phyloP scores from a whole-genome alignment of 306 rosid genomes.

The Rosa chinensis region DNA sequence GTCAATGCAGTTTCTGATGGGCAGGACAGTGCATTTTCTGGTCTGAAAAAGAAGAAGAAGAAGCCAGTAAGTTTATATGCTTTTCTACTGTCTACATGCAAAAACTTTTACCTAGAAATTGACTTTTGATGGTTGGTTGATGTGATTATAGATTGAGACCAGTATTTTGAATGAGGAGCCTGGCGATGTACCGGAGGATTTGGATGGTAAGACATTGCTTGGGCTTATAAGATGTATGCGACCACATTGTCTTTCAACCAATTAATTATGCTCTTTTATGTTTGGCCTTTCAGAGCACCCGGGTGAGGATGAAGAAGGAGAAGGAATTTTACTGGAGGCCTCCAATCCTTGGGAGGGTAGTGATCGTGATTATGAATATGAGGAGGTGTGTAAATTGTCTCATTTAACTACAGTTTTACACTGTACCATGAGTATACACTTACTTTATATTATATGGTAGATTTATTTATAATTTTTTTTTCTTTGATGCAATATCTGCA shows the following conservation, averaged over 20 bases:
- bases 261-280: background rate
- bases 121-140: constrained; percentile 17
- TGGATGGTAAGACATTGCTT: constrained; percentile 54
- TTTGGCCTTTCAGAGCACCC: constrained; percentile 44
- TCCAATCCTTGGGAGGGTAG: constrained; percentile 94
- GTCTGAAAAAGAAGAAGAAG: constrained; percentile 93
- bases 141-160: constrained; percentile 45
- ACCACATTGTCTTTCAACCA: background rate
- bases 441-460: background rate
- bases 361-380: constrained; percentile 81
- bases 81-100: background rate
- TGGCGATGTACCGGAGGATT: constrained; percentile 47
- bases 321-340: constrained; percentile 35
- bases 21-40: constrained; percentile 69
- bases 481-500: constrained; percentile 30
- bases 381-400: constrained; percentile 55
- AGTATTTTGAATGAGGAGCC: constrained; percentile 2
- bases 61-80: constrained; percentile 58
- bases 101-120: background rate
- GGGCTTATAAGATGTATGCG: background rate
- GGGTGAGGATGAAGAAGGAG: constrained; percentile 72
- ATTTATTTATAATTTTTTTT: background rate
- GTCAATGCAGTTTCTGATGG: constrained; percentile 79
- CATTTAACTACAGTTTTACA: background rate
- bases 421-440: background rate